Evolutionary conservation across 2,329 filamentous ascomycete genomes (phyloP).

Genomic region (Exophiala viscosa): DNA sequence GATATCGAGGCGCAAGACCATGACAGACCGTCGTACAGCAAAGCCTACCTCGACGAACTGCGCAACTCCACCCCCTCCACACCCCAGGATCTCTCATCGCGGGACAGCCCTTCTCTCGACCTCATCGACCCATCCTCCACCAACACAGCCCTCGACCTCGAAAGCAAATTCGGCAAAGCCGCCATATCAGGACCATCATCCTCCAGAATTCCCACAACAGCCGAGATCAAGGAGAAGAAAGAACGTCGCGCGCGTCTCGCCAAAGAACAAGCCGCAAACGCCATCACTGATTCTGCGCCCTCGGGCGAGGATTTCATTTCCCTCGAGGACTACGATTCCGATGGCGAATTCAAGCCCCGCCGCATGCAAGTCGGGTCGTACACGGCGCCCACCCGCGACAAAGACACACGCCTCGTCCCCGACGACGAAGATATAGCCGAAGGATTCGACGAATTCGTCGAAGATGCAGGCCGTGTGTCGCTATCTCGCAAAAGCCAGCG

Average conservation of each 20-base stretch:
- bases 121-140: conserved; percentile 15
- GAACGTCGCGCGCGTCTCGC: conserved; percentile 79
- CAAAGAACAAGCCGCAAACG: conserved; percentile 50
- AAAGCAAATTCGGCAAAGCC: conserved; percentile 47
- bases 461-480: conserved; percentile 69
- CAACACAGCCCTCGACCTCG: conserved; percentile 48
- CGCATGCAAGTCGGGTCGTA: conserved; percentile 33
- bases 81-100: conserved; percentile 57
- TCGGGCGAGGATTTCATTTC: conserved; percentile 39
- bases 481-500: conserved; percentile 65
- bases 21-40: conserved; percentile 70
- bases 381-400: conserved; percentile 50
- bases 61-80: conserved; percentile 81
- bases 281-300: neutral
- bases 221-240: conserved; percentile 88
- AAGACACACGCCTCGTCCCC: conserved; percentile 68
- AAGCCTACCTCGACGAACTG: conserved; percentile 80
- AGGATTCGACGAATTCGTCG: conserved; percentile 87
- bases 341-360: conserved; percentile 27
- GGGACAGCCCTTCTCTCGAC: conserved; percentile 32
- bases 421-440: conserved; percentile 93
- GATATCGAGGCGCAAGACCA: conserved; percentile 8
- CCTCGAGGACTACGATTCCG: conserved; percentile 32
- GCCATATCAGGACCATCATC: conserved; percentile 31
- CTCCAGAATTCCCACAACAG: conserved; percentile 67